Conservation (phyloP, 225 moss, liverwort and hornwort genomes). For the Ulota crispa region DNA sequence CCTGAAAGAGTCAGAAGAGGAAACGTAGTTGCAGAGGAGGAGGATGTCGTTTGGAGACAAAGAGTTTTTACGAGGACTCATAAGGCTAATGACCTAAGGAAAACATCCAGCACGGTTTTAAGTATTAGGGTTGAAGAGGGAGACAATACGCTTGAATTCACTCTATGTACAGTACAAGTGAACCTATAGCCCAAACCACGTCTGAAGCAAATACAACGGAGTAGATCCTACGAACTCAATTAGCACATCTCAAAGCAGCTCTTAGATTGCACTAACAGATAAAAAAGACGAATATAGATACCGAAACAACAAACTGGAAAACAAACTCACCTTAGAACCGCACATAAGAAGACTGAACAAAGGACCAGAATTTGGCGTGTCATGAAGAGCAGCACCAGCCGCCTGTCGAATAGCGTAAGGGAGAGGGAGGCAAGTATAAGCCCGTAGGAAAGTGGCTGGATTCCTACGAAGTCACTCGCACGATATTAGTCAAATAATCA, state of each 20-base stretch:
- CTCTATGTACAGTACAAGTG: neutral
- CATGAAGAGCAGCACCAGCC: constrained; percentile 87
- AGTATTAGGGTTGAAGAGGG: constrained; percentile 1
- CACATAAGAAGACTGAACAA: constrained; percentile 94
- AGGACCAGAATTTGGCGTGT: constrained; percentile 72
- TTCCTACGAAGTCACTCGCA: constrained; percentile 53
- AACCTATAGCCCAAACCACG: constrained; percentile 1
- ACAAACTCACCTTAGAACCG: constrained; percentile 68
- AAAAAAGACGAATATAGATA: neutral
- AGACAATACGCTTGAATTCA: constrained; percentile 3
- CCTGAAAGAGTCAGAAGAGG: constrained; percentile 97
- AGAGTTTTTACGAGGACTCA: constrained; percentile 73
- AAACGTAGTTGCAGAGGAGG: constrained; percentile 88
- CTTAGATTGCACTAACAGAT: neutral
- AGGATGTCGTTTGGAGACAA: constrained; percentile 91
- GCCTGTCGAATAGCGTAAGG: constrained; percentile 90
- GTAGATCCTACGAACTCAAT: neutral
- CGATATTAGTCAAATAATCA: neutral
- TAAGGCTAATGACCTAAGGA: constrained; percentile 82
- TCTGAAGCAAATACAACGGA: neutral
- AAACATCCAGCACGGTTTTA: constrained; percentile 19
- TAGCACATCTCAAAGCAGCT: neutral
- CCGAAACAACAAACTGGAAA: neutral
- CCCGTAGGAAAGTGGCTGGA: constrained; percentile 84
- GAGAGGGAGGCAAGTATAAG: constrained; percentile 88